These are phyloP conservation scores for Verticillium klebahnii DNA, from an alignment of 2,329 filamentous ascomycete genomes.

Conservation along the genomic window DNA sequence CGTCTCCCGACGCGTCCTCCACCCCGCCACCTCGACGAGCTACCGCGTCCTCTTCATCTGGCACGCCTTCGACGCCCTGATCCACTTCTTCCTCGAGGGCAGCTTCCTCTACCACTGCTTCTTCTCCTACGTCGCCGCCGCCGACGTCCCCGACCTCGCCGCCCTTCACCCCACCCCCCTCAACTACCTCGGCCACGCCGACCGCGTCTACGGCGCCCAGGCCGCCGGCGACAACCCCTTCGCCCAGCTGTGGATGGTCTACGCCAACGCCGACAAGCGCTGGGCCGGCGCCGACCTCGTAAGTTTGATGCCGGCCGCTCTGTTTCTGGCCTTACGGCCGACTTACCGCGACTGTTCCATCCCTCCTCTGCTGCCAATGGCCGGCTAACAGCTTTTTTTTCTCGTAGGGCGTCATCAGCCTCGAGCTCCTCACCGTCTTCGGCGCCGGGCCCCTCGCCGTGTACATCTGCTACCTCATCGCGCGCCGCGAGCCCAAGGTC, in stretches of 20 bases:
- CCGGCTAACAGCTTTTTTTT: no score
- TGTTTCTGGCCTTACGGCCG: no score
- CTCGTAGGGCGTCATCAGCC: slow-evolving; percentile 46
- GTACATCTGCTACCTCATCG: slow-evolving; percentile 57
- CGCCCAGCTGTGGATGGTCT: slow-evolving; percentile 65
- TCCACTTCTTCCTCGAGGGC: slow-evolving; percentile 88
- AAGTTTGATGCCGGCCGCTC: slow-evolving; percentile 13
- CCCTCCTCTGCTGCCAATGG: no score
- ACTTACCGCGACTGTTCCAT: no score
- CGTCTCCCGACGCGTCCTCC: slow-evolving; percentile 40
- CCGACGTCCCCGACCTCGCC: slow-evolving; percentile 23
- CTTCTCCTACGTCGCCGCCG: slow-evolving; percentile 51
- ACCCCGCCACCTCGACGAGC: slow-evolving; percentile 46
- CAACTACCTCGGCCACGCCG: slow-evolving; percentile 46
- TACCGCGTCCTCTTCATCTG: slow-evolving; percentile 83
- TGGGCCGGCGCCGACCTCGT: slow-evolving; percentile 61
- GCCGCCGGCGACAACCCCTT: slow-evolving; percentile 48
- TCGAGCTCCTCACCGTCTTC: slow-evolving; percentile 63
- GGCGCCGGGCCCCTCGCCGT: slow-evolving; percentile 56
- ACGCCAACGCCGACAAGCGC: slow-evolving; percentile 57
- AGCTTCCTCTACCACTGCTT: slow-evolving; percentile 93
- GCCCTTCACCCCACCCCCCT: slow-evolving; percentile 41
- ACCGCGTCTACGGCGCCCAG: slow-evolving; percentile 53
- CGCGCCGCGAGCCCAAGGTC: slow-evolving; percentile 46
- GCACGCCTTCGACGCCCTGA: slow-evolving; percentile 90